A percentile compares a stretch with the other conserved stretches of the same genome.
These are phyloP conservation scores for Tuctoria greenei DNA, from an alignment of 176 grass and related monocot species.

Conservation along the genomic window DNA sequence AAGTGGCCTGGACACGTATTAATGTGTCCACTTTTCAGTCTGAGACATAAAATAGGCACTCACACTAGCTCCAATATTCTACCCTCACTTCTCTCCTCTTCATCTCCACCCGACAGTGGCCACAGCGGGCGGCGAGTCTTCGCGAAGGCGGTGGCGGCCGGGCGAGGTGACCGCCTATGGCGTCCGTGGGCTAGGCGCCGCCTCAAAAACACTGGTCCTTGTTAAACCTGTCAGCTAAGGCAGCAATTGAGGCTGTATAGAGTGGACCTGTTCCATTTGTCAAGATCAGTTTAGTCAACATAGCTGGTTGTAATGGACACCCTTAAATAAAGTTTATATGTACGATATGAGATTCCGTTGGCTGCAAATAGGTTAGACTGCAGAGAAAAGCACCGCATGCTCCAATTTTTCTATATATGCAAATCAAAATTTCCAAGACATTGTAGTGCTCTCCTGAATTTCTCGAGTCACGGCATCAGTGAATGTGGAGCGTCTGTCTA, in stretches of 20 bases:
- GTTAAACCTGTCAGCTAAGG: background rate
- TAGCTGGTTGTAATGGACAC: background rate
- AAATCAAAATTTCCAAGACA: background rate
- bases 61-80: too few species aligned
- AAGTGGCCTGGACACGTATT: too few species aligned
- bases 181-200: too few species aligned
- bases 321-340: background rate
- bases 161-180: too few species aligned
- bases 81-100: too few species aligned
- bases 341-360: background rate
- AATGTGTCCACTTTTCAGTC: too few species aligned
- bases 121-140: too few species aligned
- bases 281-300: background rate
- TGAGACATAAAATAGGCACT: too few species aligned
- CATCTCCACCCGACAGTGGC: too few species aligned
- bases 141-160: too few species aligned
- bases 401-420: background rate
- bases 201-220: too few species aligned
- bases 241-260: background rate
- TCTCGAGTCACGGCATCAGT: background rate
- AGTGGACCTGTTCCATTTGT: background rate
- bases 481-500: background rate
- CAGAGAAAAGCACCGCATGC: background rate
- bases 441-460: background rate
- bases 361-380: background rate